Evolutionary conservation across 345 rosid species (phyloP).

Genomic region (Pugionium dolabratum): DNA sequence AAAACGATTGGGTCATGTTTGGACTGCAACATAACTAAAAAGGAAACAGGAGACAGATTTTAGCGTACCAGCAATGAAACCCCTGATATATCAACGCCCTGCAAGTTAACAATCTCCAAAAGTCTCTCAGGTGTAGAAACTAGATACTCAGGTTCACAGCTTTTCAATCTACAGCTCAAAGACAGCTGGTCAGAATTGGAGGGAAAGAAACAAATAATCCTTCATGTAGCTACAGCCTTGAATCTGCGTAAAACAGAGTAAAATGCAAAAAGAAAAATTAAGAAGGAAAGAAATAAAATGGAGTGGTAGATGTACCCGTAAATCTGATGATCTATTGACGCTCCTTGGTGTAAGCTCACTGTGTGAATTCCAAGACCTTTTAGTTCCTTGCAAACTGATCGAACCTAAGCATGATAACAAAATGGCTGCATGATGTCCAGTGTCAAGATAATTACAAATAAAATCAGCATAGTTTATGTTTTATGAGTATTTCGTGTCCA

Average conservation of each 20-base stretch:
- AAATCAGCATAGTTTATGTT: neutral
- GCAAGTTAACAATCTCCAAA: conserved; percentile 67
- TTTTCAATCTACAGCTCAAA: conserved; percentile 56
- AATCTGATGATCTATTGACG: conserved; percentile 76
- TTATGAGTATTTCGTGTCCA: too few species aligned
- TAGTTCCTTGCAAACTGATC: conserved; percentile 73
- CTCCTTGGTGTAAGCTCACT: conserved; percentile 80
- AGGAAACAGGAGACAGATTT: neutral
- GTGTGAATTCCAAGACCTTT: conserved; percentile 83
- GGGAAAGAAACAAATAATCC: neutral
- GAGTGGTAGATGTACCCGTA: conserved; percentile 53
- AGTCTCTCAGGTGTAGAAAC: conserved; percentile 89
- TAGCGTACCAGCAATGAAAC: conserved; percentile 74
- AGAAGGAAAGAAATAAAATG: neutral
- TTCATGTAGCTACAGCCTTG: conserved; percentile 5
- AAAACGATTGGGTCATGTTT: neutral
- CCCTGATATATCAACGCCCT: conserved; percentile 69
- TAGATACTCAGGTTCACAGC: conserved; percentile 88
- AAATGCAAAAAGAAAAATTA: neutral
- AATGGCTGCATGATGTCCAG: neutral
- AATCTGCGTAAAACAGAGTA: neutral
- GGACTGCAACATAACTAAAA: neutral
- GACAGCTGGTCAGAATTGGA: conserved; percentile 23
- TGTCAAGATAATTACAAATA: neutral
- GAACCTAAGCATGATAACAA: conserved; percentile 52